Evolutionary conservation across 176 grass and related monocot species (phyloP), one percentile per base, ranked within the genome.

Genomic region (Oryza meridionalis): DNA sequence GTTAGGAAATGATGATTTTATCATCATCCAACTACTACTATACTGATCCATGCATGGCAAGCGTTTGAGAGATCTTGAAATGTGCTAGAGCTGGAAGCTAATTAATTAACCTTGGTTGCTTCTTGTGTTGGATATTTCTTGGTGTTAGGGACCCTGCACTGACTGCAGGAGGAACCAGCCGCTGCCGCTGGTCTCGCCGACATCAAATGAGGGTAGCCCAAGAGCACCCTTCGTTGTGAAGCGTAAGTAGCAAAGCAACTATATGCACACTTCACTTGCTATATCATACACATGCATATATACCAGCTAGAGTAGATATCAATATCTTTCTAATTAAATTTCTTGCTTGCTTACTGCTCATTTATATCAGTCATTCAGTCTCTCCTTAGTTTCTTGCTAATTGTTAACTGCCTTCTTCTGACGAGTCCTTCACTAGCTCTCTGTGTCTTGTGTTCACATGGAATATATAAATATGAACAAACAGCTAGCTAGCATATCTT

Each of bases 221-320:
- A 94, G 85, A 77, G 70, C 80, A 65, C 86, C 90, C 45, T 94
- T 94, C 77, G 92, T 97, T 86, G 90, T 92, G n/a, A 97, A 97
- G 82, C 95, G 95, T 97, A 94, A 89, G 86, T 75, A 83, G 67
- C 62, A 50, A 50, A 79, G 22, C 51, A 79, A 68, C 16, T 27
- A 35, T 31, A 53, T 32, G 19, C 12, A 10, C 38, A 37, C 25
- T 50, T 81, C 45, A 24, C 33, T 43, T 10, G 42, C 42, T 50
- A 21, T 47, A 40, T 40, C 38, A 40, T 50, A n/a, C 19, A 58
- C 8, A n/a, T 27, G 26, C 40, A 62, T 70, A 32, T 43, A 32
- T 11, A 43, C 9, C 12, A 40, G 38, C 38, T 40, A 40, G 38
- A 40, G 38, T 40, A 40, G 1, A 58, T 15, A n/a, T 58, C 53